Percentiles rank a stretch among this genome's conserved stretches.
Conservation (phyloP, 345 rosid genomes). For the Viola odorata region DNA sequence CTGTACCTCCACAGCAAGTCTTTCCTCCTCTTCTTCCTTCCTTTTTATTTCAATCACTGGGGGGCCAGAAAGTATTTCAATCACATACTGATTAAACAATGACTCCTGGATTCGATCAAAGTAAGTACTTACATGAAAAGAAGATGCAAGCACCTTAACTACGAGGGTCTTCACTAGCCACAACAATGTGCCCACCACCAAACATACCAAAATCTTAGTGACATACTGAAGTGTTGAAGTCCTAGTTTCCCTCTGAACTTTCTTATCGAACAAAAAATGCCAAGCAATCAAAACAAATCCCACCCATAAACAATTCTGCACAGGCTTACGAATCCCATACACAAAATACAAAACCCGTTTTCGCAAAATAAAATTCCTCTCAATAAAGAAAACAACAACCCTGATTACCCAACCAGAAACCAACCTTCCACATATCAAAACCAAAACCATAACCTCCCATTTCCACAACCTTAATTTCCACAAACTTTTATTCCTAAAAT, state of each 20-base stretch:
- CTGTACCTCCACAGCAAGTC: conserved; percentile 15
- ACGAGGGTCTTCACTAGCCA: conserved; percentile 30
- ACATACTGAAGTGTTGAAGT: conserved; percentile 15
- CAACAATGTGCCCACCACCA: conserved; percentile 24
- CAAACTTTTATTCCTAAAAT: conserved; percentile 2
- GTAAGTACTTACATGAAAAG: conserved; percentile 31
- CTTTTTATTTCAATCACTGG: conserved; percentile 24
- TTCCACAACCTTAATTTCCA: conserved; percentile 28
- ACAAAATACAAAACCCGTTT: conserved; percentile 30
- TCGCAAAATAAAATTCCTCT: conserved; percentile 29
- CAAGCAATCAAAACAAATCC: conserved; percentile 33
- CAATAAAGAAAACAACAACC: conserved; percentile 26
- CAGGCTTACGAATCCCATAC: conserved; percentile 27
- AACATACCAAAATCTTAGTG: conserved; percentile 25
- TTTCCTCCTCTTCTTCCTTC: conserved; percentile 23
- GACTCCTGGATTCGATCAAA: conserved; percentile 33
- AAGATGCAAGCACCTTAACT: conserved; percentile 34
- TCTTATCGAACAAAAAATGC: conserved; percentile 28
- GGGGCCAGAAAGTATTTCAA: conserved; percentile 29
- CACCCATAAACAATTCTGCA: conserved; percentile 32
- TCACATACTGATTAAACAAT: conserved; percentile 27
- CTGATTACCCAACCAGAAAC: conserved; percentile 31
- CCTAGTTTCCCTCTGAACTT: conserved; percentile 25
- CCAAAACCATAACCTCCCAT: conserved; percentile 21
- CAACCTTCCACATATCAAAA: conserved; percentile 26